Evolutionary conservation across 495 filamentous ascomycete species (phyloP).

Genomic region (Lasiosphaeris hirsuta): DNA sequence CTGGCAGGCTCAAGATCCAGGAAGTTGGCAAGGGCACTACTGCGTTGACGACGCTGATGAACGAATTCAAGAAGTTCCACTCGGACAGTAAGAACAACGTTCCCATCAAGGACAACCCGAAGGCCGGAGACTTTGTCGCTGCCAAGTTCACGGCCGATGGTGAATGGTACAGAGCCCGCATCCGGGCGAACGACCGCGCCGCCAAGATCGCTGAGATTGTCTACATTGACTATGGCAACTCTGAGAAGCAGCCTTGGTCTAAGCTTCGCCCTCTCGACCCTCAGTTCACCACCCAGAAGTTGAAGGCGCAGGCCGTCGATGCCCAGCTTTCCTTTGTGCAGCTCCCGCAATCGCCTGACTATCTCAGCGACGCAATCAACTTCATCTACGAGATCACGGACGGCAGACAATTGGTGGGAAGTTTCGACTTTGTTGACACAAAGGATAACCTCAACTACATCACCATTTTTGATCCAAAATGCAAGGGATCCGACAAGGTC

Average conservation of each 20-base stretch:
- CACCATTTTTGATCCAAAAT: constrained; percentile 80
- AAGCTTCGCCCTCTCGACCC: constrained; percentile 71
- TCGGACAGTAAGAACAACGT: constrained; percentile 67
- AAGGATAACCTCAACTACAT: constrained; percentile 76
- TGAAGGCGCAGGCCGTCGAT: constrained; percentile 83
- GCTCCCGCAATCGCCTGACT: constrained; percentile 73
- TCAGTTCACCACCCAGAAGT: constrained; percentile 73
- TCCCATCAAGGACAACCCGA: constrained; percentile 71
- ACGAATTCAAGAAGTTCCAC: constrained; percentile 83
- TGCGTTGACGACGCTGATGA: constrained; percentile 81
- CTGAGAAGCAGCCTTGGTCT: constrained; percentile 79
- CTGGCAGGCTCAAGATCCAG: constrained; percentile 79
- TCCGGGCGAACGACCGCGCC: constrained; percentile 88
- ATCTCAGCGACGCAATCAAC: constrained; percentile 71
- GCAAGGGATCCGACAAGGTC: constrained; percentile 38
- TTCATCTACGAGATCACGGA: constrained; percentile 65
- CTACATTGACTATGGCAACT: constrained; percentile 97
- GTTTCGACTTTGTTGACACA: constrained; percentile 74
- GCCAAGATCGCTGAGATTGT: constrained; percentile 83
- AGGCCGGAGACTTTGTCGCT: constrained; percentile 85
- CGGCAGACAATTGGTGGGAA: constrained; percentile 74
- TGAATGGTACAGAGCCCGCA: constrained; percentile 89
- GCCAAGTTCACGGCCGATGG: constrained; percentile 83
- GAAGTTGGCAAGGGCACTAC: constrained; percentile 77
- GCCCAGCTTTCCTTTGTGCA: constrained; percentile 85